Evolutionary conservation across 192 early-diverging fungal species (phyloP).

Genomic region (Helicostylum pulchrum): DNA sequence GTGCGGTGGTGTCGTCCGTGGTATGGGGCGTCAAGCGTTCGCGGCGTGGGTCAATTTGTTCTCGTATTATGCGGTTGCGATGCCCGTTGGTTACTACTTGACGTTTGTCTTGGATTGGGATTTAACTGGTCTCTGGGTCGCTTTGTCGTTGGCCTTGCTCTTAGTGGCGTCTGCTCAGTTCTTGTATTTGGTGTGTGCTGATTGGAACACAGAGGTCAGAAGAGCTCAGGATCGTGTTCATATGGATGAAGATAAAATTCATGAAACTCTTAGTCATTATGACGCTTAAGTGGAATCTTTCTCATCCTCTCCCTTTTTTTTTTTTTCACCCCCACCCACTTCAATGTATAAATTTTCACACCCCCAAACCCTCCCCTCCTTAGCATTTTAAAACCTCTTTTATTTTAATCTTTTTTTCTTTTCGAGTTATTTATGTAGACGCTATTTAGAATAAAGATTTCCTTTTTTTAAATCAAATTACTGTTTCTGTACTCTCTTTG

Average conservation of each 20-base stretch:
- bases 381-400: no score
- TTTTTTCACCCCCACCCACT: no score
- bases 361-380: no score
- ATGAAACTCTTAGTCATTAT: neutral
- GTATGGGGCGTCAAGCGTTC: constrained; percentile 72
- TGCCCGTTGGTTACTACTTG: constrained; percentile 61
- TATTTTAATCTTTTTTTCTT: no score
- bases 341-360: neutral
- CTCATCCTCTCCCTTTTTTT: neutral
- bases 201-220: constrained; percentile 30
- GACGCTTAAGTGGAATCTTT: neutral
- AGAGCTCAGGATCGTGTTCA: constrained; percentile 22
- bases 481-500: no score
- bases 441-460: neutral
- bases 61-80: constrained; percentile 65
- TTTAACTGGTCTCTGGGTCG: constrained; percentile 62
- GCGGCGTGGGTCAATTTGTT: constrained; percentile 57
- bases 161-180: constrained; percentile 10
- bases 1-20: constrained; percentile 68
- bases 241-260: constrained; percentile 21
- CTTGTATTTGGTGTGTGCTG: constrained; percentile 9
- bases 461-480: neutral
- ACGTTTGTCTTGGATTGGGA: constrained; percentile 54
- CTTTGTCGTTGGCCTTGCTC: constrained; percentile 46
- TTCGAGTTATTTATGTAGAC: no score